Base-by-base conservation (phyloP, 106 monocot genomes). In the Platanthera zijinensis region DNA sequence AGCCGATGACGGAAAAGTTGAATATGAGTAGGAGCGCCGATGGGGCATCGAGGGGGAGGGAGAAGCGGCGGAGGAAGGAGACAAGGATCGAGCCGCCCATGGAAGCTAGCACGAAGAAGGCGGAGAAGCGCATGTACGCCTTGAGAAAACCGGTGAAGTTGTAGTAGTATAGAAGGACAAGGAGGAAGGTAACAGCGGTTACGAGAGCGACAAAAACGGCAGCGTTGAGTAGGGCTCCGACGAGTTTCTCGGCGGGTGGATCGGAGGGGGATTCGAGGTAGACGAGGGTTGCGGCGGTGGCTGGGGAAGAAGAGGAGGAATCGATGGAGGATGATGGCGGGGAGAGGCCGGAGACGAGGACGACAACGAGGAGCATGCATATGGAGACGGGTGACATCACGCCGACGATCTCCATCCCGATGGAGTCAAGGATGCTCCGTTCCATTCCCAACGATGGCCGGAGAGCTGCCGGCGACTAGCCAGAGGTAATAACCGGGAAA, bases 91-190 rank as follows among this genome's bases (percentile, higher is more conserved):
- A 82, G 50, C 85, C 96, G 66, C 89, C 94, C 89, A 94, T 89
- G 85, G 87, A 91, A 69, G 80, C 77, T 77, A 97, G 89, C 47
- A 97, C 89, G 84, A 97, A 88, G 85, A 94, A 97, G 78, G 91
- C 83, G 72, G 96, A 97, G 89, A 97, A 83, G 76, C 96, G 85
- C 83, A 87, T 87, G 86, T 97, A 97, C 86, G 81, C 81, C 50
- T 84, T 84, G 51, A 93, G 89, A 80, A 90, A 93, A 17, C 46
- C 12, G 59, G 84, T 91, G 89, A 72, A 94, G 82, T 86, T 87
- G 89, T 88, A 91, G 88, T 97, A 97, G 89, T 91, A 97, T 70
- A 96, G 87, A 51, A 94, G 73, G 62, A 97, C 85, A 66, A 97
- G 82, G 74, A 92, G 79, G 81, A 75, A 74, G 71, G 84, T 83